Percentiles rank a stretch among this genome's conserved stretches.
These are phyloP conservation scores for Abrus pulchellus DNA, from an alignment of 306 rosid species.

Conservation along the genomic window DNA sequence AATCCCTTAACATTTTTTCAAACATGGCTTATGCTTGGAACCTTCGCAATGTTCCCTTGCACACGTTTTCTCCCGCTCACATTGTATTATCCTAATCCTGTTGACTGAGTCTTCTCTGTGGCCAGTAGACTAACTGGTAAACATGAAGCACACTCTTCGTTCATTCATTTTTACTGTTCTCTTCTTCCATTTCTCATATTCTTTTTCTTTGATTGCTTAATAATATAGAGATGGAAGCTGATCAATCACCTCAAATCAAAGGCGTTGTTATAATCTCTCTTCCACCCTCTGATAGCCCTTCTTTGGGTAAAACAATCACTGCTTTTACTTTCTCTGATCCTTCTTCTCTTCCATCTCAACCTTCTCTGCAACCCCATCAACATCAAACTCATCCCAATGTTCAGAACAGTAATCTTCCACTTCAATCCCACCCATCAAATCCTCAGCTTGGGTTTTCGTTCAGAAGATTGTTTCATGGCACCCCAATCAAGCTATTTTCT, in stretches of 20 bases:
- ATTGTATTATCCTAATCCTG: too few species aligned
- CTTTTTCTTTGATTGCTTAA: not conserved
- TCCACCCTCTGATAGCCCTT: slow-evolving; percentile 85
- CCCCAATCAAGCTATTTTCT: slow-evolving; percentile 56
- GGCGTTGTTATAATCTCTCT: slow-evolving; percentile 80
- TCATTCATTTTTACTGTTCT: not conserved
- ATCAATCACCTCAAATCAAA: slow-evolving; percentile 57
- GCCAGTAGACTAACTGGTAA: not conserved
- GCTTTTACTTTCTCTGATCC: slow-evolving; percentile 67
- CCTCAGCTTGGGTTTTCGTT: slow-evolving; percentile 47
- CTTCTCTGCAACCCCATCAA: slow-evolving; percentile 40
- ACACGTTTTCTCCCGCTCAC: too few species aligned
- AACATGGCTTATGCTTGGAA: not conserved
- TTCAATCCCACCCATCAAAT: slow-evolving; percentile 49
- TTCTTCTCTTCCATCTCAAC: slow-evolving; percentile 39
- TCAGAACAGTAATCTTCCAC: slow-evolving; percentile 37
- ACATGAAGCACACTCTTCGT: not conserved
- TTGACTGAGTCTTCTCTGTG: not conserved
- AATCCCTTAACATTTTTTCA: not conserved
- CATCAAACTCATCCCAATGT: not conserved
- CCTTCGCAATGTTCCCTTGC: not conserved
- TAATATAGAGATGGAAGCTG: slow-evolving; percentile 58
- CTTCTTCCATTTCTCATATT: not conserved
- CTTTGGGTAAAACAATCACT: slow-evolving; percentile 83
- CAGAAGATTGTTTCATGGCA: slow-evolving; percentile 44